Percentiles rank a stretch among this genome's conserved stretches.
Evolutionary conservation across 208 protist species (phyloP).

Genomic region (Polymyxa betae): DNA sequence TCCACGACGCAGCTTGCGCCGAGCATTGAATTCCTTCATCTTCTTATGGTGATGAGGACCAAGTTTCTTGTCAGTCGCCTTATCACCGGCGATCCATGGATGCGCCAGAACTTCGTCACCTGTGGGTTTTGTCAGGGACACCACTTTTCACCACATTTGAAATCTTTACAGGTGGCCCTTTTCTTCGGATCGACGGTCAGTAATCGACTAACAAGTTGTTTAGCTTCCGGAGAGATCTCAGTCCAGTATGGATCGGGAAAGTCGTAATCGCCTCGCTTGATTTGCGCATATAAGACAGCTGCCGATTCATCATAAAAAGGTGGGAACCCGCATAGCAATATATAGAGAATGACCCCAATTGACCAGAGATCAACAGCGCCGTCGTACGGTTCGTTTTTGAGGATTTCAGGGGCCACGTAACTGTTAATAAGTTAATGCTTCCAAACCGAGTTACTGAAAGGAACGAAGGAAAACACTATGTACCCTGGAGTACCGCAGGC

Average conservation of each 20-base stretch:
- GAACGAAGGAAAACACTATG: not conserved
- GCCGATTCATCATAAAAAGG: slow-evolving; percentile 68
- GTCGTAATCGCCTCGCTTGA: slow-evolving; percentile 63
- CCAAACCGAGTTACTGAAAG: not conserved
- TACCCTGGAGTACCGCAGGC: slow-evolving; percentile 66
- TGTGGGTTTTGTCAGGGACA: not conserved
- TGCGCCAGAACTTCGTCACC: slow-evolving; percentile 45
- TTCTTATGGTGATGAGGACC: slow-evolving; percentile 49
- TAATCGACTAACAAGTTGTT: slow-evolving; percentile 52
- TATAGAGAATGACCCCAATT: slow-evolving; percentile 69
- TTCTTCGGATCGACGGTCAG: slow-evolving; percentile 61
- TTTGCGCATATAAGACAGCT: slow-evolving; percentile 59
- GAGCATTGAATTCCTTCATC: slow-evolving; percentile 49
- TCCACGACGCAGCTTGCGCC: slow-evolving; percentile 39
- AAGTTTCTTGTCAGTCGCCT: slow-evolving; percentile 42
- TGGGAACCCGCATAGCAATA: slow-evolving; percentile 67
- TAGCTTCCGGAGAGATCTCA: slow-evolving; percentile 58
- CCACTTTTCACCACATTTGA: not conserved
- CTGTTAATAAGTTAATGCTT: not conserved
- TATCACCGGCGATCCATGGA: slow-evolving; percentile 25
- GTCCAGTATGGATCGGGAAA: slow-evolving; percentile 60
- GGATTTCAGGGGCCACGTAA: slow-evolving; percentile 67
- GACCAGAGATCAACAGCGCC: slow-evolving; percentile 66
- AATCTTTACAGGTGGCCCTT: not conserved
- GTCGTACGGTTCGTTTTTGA: slow-evolving; percentile 62